Conservation (phyloP, 805 yeast species). For the Starmerella asiatica region DNA sequence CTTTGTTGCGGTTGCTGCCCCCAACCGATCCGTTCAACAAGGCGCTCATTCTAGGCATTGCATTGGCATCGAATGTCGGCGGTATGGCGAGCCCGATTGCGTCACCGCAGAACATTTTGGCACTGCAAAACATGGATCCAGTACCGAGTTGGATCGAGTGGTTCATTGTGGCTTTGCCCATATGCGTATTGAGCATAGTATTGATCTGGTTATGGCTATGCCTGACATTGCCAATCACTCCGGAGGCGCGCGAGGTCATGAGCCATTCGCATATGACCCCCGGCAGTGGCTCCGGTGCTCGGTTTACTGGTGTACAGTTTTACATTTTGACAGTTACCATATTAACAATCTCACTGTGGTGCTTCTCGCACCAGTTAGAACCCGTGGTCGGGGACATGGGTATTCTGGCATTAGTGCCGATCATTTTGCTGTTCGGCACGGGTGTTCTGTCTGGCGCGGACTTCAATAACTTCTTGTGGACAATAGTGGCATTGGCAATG, state of each 20-base stretch:
- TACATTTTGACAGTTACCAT: slow-evolving; percentile 56
- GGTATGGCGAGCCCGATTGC: slow-evolving; percentile 98
- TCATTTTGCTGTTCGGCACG: slow-evolving; percentile 83
- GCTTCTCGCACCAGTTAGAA: slow-evolving; percentile 63
- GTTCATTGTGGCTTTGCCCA: slow-evolving; percentile 82
- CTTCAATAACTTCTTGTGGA: slow-evolving; percentile 93
- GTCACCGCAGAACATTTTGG: slow-evolving; percentile 90
- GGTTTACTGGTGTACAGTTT: slow-evolving; percentile 59
- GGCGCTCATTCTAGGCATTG: slow-evolving; percentile 79
- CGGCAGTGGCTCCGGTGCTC: slow-evolving; percentile 27
- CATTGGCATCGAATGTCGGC: slow-evolving; percentile 82
- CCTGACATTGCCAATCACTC: slow-evolving; percentile 41
- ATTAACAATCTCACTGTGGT: slow-evolving; percentile 74
- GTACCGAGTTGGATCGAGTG: slow-evolving; percentile 82
- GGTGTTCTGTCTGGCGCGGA: slow-evolving; percentile 80
- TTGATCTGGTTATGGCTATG: slow-evolving; percentile 62
- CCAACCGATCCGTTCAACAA: slow-evolving; percentile 64
- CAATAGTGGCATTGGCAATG: slow-evolving; percentile 90
- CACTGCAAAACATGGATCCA: slow-evolving; percentile 76
- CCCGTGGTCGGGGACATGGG: slow-evolving; percentile 89
- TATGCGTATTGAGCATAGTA: slow-evolving; percentile 47
- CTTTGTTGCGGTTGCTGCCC: slow-evolving; percentile 71
- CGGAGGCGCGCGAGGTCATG: slow-evolving; percentile 37
- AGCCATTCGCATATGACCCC: slow-evolving; percentile 41
- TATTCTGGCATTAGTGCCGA: slow-evolving; percentile 79